These are phyloP conservation scores for Helenozyma baotianmanensis DNA, from an alignment of 805 yeast species.

Conservation along the genomic window DNA sequence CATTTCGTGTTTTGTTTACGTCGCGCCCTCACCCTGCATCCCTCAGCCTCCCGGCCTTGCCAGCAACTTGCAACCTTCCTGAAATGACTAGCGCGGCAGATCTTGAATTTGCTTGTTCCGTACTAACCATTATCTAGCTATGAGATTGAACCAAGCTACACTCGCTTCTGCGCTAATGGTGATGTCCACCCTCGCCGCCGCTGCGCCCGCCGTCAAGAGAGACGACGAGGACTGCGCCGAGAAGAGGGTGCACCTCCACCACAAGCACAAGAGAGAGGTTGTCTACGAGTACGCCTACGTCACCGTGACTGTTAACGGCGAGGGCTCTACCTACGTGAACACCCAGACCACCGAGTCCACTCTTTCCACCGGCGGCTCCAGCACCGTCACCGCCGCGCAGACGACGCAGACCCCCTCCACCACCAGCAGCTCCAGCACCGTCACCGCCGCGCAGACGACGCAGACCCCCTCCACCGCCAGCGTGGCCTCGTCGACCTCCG, in stretches of 20 bases:
- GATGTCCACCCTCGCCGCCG: conserved; percentile 9
- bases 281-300: conserved; percentile 46
- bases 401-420: no score
- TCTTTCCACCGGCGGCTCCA: conserved; percentile 9
- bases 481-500: conserved; percentile 10
- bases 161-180: conserved; percentile 9
- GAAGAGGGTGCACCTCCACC: conserved; percentile 47
- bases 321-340: conserved; percentile 34
- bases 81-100: no score
- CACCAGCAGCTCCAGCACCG: conserved; percentile 15
- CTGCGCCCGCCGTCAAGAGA: conserved; percentile 15
- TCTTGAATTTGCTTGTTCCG: neutral
- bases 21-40: conserved; percentile 1
- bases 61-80: no score
- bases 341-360: no score
- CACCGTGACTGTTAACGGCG: conserved; percentile 36
- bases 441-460: conserved; percentile 9
- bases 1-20: neutral
- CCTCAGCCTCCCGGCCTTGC: no score
- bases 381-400: conserved; percentile 17
- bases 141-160: conserved; percentile 11
- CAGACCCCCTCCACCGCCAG: conserved; percentile 3
- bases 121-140: conserved; percentile 8
- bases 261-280: conserved; percentile 56
- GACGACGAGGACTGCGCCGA: conserved; percentile 13